Evolutionary conservation across 768 basidiomycete species (phyloP).

Genomic region (Calvatia gigantea): DNA sequence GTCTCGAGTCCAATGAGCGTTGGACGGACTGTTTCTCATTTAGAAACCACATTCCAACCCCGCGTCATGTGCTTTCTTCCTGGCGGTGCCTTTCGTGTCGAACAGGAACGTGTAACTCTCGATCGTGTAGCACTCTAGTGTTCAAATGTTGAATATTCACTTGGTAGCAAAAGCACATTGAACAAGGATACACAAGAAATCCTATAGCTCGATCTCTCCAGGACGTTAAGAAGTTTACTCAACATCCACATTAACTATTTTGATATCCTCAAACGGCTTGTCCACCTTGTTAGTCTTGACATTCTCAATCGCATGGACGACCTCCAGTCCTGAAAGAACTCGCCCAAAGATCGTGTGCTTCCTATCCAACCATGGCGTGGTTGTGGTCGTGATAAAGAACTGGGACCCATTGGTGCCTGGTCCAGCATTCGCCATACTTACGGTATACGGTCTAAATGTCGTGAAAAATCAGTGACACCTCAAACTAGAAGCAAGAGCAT

Average conservation of each 20-base stretch:
- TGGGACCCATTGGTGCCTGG: slow-evolving; percentile 91
- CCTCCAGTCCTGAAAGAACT: slow-evolving; percentile 82
- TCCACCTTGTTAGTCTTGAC: slow-evolving; percentile 81
- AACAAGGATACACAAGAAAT: not conserved
- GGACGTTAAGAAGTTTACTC: slow-evolving; percentile 36
- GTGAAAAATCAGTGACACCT: not conserved
- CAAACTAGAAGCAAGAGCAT: not conserved
- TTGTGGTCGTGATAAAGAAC: slow-evolving; percentile 96
- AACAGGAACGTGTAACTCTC: not conserved
- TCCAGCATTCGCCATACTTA: slow-evolving; percentile 95
- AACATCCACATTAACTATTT: slow-evolving; percentile 77
- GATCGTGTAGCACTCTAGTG: slow-evolving; percentile 11
- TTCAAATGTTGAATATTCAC: no score
- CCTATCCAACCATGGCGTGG: slow-evolving; percentile 90
- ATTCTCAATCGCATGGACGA: slow-evolving; percentile 89
- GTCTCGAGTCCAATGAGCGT: not conserved
- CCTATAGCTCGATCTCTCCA: no score
- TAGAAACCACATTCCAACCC: not conserved
- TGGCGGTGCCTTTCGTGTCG: not conserved
- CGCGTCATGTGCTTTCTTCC: not conserved
- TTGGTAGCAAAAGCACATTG: not conserved
- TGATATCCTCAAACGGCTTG: slow-evolving; percentile 92
- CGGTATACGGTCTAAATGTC: slow-evolving; percentile 75
- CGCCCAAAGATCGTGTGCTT: slow-evolving; percentile 94
- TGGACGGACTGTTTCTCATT: not conserved